Base-by-base conservation (phyloP, 163 green algal genomes). In the Prototheca cutis region DNA sequence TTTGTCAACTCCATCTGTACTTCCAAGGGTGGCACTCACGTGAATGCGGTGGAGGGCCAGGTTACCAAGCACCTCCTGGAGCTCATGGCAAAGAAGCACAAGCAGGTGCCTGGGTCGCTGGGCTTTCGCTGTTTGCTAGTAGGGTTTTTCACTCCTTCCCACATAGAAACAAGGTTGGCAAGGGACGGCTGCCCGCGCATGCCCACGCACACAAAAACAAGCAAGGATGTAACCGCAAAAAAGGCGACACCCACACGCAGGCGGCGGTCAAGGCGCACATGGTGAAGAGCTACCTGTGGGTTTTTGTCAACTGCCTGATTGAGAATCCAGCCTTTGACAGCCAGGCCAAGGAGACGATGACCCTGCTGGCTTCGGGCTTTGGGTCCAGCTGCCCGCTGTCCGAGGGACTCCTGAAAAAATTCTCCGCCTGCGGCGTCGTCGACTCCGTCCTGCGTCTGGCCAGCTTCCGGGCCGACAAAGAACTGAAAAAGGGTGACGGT, bases 1-100 rank as follows among this genome's bases (percentile, higher is more conserved):
- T 99, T 99, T 72, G 90, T 93, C 33, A 99, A 99, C 79, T 85
- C 84, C 60, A 99, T 99, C 73, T 89, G 78, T 76, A 99, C 93
- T 28, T 81, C 73, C 65, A 96, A 95, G 75, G 93, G 93, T 28
- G 93, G 93, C 40, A 99, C 90, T 1, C 93, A 99, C 70, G 93
- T 98, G 30, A 88, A 94, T 61, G 79, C 90, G 54, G 59, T 99
- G 19, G 75, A 89, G 3, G 86, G 98, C 68, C 84, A 97, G 66
- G 75, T 97, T 34, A 80, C 55, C 69, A 85, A 77, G 61, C 65
- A 77, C 31, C 59, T 92, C 18, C 57, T 83, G n/a, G 84, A 90
- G 66, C 84, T 82, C 56, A 83, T 95, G 53, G 87, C 82, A 68
- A 96, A 96, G 76, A 97, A 95, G 81, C 83, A 90, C 76, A 96